A percentile compares a stretch with the other conserved stretches of the same genome.
Evolutionary conservation across 169 alveolate genomes (phyloP).

Genomic region (Plasmodium falciparum): DNA sequence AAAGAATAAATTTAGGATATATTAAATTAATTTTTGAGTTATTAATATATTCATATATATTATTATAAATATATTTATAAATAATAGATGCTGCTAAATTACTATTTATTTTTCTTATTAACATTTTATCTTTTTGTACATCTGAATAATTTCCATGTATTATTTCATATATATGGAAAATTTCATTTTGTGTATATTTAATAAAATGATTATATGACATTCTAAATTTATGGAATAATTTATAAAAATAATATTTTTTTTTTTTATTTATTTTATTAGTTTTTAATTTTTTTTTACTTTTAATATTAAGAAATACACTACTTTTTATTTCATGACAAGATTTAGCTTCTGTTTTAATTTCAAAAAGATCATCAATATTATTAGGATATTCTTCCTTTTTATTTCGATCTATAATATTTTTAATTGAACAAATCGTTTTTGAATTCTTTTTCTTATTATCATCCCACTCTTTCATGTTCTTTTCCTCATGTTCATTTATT

Average conservation of each 20-base stretch:
- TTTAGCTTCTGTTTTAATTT: slow-evolving; percentile 58
- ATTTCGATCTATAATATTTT: neutral
- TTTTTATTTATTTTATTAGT: slow-evolving; percentile 51
- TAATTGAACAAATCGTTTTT: neutral
- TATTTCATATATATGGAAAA: slow-evolving; percentile 50
- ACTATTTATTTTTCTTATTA: slow-evolving; percentile 38
- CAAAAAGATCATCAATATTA: slow-evolving; percentile 34
- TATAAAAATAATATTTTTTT: slow-evolving; percentile 69
- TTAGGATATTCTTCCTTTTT: slow-evolving; percentile 2
- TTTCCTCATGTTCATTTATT: neutral
- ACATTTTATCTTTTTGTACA: slow-evolving; percentile 46
- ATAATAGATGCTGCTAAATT: slow-evolving; percentile 69
- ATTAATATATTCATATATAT: slow-evolving; percentile 43
- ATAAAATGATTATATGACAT: slow-evolving; percentile 38
- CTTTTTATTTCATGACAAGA: slow-evolving; percentile 70
- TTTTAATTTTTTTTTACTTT: slow-evolving; percentile 56
- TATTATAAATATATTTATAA: slow-evolving; percentile 50
- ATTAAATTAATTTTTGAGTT: slow-evolving; percentile 20
- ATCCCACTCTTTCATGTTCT: neutral
- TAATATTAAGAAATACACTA: slow-evolving; percentile 48
- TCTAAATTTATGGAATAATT: slow-evolving; percentile 62
- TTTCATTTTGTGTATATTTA: slow-evolving; percentile 57
- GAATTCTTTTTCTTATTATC: neutral
- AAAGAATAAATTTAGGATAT: slow-evolving; percentile 59
- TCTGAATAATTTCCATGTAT: slow-evolving; percentile 68